Base-by-base conservation (phyloP, 371 early-diverging fungal genomes). In the Haplosporangium sp. region DNA sequence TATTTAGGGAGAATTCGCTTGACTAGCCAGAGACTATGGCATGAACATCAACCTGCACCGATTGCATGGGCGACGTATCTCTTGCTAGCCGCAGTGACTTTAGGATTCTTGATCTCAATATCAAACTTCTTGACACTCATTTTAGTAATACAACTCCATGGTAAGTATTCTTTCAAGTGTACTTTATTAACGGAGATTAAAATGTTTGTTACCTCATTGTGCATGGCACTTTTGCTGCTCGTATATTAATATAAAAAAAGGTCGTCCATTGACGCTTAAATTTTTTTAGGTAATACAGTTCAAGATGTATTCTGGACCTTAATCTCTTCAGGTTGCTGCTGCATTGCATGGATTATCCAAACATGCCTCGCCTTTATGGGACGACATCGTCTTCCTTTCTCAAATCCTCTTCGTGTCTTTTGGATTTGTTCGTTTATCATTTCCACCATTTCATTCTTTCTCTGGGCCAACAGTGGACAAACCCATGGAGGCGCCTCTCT, bases 1-100 rank as follows among this genome's bases (percentile, higher is more conserved):
- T 50, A 9, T 17, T n/a, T 67, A 78, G 79, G 79, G 2, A 55
- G 74, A 45, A 78, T 78, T 37, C 79, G 60, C 15, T 64, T 78
- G 40, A 39, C 66, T 35, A 64, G 63, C 56, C 67, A 59, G 52
- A 55, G 61, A 47, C 61, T 63, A 15, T 74, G 79, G 79, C 63
- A 53, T 37, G 72, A 72, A 17, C 62, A 39, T 10, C 58, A 64
- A 34, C 58, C 61, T 35, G 59, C 61, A 48, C 37, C 68, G n/a
- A 64, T 64, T n/a, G 53, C 59, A 0, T 42, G 72, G 61, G 67
- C 61, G 52, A 63, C 47, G 42, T 58, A 65, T 40, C 38, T 64
- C 13, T 35, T 73, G 1, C 65, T 69, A 61, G 58, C 65, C 48
- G 10, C 50, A 3, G 64, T 66, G 34, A 65, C 52, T 0, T 62